Base-by-base conservation (phyloP, 2,329 filamentous ascomycete species). In the Lasiodiplodia sp. region DNA sequence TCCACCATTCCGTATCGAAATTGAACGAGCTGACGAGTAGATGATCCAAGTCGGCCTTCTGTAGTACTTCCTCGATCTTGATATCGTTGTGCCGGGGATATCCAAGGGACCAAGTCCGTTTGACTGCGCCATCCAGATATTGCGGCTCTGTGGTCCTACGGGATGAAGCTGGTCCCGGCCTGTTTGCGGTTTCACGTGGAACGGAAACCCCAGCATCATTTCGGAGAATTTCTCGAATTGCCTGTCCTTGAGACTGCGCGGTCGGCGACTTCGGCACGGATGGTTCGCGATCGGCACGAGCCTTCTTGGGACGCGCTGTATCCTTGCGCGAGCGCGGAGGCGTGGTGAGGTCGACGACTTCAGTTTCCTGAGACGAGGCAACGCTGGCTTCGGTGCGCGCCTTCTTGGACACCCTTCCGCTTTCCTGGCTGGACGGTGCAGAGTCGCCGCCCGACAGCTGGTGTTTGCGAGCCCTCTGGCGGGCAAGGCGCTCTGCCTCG, bases 1-100 rank as follows among this genome's bases (percentile, higher is more conserved):
- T 73, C 91, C 92, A 96, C 92, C 93, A 97, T 34, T 91, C 86
- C 16, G 91, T 87, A 71, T 98, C 91, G 89, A 92, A 96, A 76
- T 95, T 89, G 73, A 92, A 98, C 0, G 95, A 92, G 73, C 94
- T 97, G 5, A 98, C 81, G 0, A 98, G 87, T 0, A 93, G 94
- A 49, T 93, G 87, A 63, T 92, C 83, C 10, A 98, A 83, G 14
- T 90, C 85, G 1, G 87, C 81, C 70, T 88, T 90, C 77, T 97
- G 91, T 1, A 97, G 80, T 0, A 97, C 87, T 77, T 97, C 94
- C 74, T 97, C 93, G 51, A 98, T 89, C 70, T 90, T 96, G 76
- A 98, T 93, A 71, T 97, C 93, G 70, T 94, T 87, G 4, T 83
- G 83, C 44, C 92, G 85, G 1, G 86, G 82, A 71, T 87, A 88